These are phyloP conservation scores for Lentinula novae-zelandiae DNA, from an alignment of 1,284 basidiomycete species.

Conservation along the genomic window DNA sequence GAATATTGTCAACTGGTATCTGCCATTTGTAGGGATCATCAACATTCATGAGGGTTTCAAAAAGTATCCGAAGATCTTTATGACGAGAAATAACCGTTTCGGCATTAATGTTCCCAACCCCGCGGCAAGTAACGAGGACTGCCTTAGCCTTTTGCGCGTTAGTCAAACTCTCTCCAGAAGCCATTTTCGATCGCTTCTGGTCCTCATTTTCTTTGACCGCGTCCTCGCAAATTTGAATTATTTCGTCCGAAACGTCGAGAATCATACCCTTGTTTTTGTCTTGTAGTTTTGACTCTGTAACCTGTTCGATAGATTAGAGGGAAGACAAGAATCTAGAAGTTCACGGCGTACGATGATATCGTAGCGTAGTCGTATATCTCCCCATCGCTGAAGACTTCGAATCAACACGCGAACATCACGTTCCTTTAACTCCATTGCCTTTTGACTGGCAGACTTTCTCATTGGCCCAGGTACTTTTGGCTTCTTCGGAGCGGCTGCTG, in stretches of 20 bases:
- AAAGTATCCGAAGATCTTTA: slow-evolving; percentile 88
- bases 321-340: slow-evolving; percentile 11
- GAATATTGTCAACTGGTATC: slow-evolving; percentile 89
- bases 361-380: slow-evolving; percentile 93
- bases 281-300: slow-evolving; percentile 88
- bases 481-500: slow-evolving; percentile 65
- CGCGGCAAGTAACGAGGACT: slow-evolving; percentile 87
- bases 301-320: slow-evolving; percentile 43
- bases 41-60: slow-evolving; percentile 73
- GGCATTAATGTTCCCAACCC: slow-evolving; percentile 93
- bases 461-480: slow-evolving; percentile 64
- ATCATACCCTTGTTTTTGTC: slow-evolving; percentile 96
- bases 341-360: slow-evolving; percentile 78
- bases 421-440: slow-evolving; percentile 95
- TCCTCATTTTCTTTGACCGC: slow-evolving; percentile 86
- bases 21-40: slow-evolving; percentile 80
- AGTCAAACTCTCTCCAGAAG: slow-evolving; percentile 81
- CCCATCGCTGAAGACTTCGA: slow-evolving; percentile 95
- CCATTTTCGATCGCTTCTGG: slow-evolving; percentile 71
- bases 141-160: slow-evolving; percentile 94
- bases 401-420: slow-evolving; percentile 95
- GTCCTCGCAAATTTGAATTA: slow-evolving; percentile 81
- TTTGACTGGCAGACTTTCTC: slow-evolving; percentile 84
- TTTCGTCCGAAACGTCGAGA: slow-evolving; percentile 88
- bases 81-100: slow-evolving; percentile 92